Evolutionary conservation across 768 basidiomycete genomes (phyloP).

Genomic region (Postia placenta): DNA sequence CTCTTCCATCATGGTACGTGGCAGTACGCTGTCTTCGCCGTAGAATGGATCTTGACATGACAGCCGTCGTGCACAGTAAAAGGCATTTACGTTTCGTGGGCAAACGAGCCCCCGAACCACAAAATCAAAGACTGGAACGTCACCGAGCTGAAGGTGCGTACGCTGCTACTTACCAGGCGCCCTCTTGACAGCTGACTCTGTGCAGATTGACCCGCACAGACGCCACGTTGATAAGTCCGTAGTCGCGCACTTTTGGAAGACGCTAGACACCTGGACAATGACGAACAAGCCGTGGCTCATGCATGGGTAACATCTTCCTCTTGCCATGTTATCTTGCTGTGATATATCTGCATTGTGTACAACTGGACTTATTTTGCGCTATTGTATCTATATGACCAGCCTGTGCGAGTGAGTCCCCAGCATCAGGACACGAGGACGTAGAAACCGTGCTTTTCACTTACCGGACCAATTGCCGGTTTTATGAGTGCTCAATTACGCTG

Average conservation of each 20-base stretch:
- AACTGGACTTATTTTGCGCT: no score
- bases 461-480: no score
- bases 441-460: no score
- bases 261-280: constrained; percentile 79
- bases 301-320: constrained; percentile 24
- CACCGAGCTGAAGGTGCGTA: constrained; percentile 77
- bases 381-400: no score
- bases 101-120: constrained; percentile 82
- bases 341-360: not conserved
- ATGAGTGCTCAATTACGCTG: no score
- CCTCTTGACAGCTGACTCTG: not conserved
- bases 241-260: constrained; percentile 95
- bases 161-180: not conserved
- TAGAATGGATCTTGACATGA: not conserved
- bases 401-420: no score
- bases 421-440: no score
- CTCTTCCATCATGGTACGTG: constrained; percentile 87
- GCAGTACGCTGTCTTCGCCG: not conserved
- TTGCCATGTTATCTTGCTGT: not conserved
- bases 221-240: constrained; percentile 93
- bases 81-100: constrained; percentile 93
- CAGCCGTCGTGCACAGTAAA: constrained; percentile 57
- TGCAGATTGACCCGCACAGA: constrained; percentile 81
- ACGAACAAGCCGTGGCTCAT: constrained; percentile 76
- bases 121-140: constrained; percentile 98